Evolutionary conservation across 352 stramenopile genomes (phyloP), one percentile per base, ranked within the genome.

Genomic region (Pythium brachiatum): DNA sequence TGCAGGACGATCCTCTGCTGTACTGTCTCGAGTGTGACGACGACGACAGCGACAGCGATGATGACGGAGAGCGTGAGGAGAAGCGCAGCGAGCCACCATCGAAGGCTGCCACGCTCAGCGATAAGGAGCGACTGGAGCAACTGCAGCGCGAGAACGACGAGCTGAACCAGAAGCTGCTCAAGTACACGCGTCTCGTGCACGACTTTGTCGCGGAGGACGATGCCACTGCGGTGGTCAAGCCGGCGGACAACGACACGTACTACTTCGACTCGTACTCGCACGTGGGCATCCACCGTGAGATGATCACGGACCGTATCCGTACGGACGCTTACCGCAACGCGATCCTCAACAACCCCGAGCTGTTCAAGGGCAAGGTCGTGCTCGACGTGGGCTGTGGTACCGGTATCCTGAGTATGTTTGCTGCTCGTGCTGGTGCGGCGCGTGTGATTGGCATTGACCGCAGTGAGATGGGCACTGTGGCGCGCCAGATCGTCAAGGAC

Each of bases 251-350:
- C 51, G 82, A 93, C 68, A 92, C 85, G 69, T 99, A 99, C 74
- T 99, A 99, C 76, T 99, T 99, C 57, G 94, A 99, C 74, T 98
- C 93, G 55, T 99, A 99, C 76, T 98, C 94, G 44, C 96, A 99
- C 63, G 97, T 99, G 73, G 91, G 93, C 32, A 99, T 99, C 72
- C 97, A 99, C 73, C 95, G 99, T 72, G 97, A 99, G 78, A 94
- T 94, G 85, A 90, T 94, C 73, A 90, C 81, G 29, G 85, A 94
- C 51, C 71, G 94, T 69, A 90, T 99, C 13, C 94, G 97, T 43
- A 99, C 97, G 34, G 76, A 97, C 53, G 97, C 89, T 13, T 99
- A 99, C 76, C 94, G 97, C 75, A 97, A 98, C 69, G 95, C 95
- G 21, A 99, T 99, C 65, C 75, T 99, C 51, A 95, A 98, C 67